Evolutionary conservation across 2,329 filamentous ascomycete genomes (phyloP).

Genomic region (Colletotrichum viniferum): DNA sequence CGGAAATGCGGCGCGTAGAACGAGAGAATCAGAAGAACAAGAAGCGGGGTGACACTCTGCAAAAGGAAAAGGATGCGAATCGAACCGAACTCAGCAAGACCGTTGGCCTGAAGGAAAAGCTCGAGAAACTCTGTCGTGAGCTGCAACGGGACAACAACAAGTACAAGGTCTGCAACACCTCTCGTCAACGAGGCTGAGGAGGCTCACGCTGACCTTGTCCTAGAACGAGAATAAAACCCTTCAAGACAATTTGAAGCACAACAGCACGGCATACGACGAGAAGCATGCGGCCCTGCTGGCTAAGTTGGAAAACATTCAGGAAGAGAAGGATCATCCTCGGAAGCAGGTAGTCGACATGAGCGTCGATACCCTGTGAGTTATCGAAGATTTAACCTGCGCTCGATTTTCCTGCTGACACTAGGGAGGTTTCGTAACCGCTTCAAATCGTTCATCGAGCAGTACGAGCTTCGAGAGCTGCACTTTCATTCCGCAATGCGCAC

Average conservation of each 20-base stretch:
- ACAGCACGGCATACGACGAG: conserved; percentile 82
- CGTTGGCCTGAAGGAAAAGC: conserved; percentile 88
- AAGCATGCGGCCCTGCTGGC: conserved; percentile 80
- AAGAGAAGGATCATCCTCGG: conserved; percentile 82
- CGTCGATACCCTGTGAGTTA: conserved; percentile 58
- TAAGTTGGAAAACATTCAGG: conserved; percentile 87
- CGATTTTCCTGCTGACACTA: conserved; percentile 37
- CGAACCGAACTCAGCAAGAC: conserved; percentile 90
- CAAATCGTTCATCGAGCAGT: conserved; percentile 95
- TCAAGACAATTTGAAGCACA: conserved; percentile 83
- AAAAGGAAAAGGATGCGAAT: conserved; percentile 94
- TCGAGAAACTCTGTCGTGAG: conserved; percentile 94
- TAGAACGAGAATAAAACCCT: conserved; percentile 93
- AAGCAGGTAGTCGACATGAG: conserved; percentile 84
- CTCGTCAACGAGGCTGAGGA: background rate
- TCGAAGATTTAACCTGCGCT: background rate
- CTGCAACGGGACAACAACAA: conserved; percentile 98
- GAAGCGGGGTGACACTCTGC: conserved; percentile 89
- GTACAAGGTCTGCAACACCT: conserved; percentile 73
- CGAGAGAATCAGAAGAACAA: conserved; percentile 95
- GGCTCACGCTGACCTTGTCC: background rate
- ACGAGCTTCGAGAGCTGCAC: conserved; percentile 92
- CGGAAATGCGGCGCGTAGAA: conserved; percentile 95
- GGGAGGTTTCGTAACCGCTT: conserved; percentile 81
- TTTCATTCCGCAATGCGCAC: conserved; percentile 91